Base-by-base conservation (phyloP, 352 stramenopile genomes). In the Pythium coloratum region DNA sequence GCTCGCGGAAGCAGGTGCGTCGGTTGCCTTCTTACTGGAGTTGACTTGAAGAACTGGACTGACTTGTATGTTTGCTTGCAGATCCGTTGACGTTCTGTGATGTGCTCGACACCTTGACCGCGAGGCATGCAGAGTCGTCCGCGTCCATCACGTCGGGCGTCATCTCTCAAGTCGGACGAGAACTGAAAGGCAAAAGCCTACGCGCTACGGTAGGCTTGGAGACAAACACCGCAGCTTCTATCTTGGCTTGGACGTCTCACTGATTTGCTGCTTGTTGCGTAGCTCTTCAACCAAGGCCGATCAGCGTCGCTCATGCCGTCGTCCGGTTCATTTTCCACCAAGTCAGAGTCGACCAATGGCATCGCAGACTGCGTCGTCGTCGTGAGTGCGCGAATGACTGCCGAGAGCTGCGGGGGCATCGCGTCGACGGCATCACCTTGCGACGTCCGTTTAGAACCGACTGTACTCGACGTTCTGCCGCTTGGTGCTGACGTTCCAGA, bases 291-390 rank as follows among this genome's bases (percentile, higher is more conserved):
- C 34, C 64, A 69, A 8, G 49, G 55, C 16, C 47, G 47, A 47
- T 55, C 51, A 8, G 61, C 61, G 16, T 67, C 61, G 6, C 28
- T 61, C 4, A 20, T 62, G 16, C 55, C 54, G n/a, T 55, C 50
- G 14, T 62, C 50, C 1, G 51, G 40, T 12, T 62, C 64, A 2
- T 59, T 62, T n/a, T 14, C 38, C 14, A 60, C 55, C 3, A 64
- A 63, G 28, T 10, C 18, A 1, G 55, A 62, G 1, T 6, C 44
- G 0, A 44, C 53, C 18, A 67, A 55, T 54, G 78, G 77, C 6
- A 67, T 84, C 30, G 84, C 79, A 7, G 79, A 91, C 12, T 86
- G 78, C 7, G 62, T 92, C 18, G 75, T 90, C n/a, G 75, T 90
- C 0, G 54, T 92, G 10, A 71, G 71, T 36, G 81, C 79, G 0